Conservation (phyloP, 2,329 filamentous ascomycete species). For the Talaromyces sp. region DNA sequence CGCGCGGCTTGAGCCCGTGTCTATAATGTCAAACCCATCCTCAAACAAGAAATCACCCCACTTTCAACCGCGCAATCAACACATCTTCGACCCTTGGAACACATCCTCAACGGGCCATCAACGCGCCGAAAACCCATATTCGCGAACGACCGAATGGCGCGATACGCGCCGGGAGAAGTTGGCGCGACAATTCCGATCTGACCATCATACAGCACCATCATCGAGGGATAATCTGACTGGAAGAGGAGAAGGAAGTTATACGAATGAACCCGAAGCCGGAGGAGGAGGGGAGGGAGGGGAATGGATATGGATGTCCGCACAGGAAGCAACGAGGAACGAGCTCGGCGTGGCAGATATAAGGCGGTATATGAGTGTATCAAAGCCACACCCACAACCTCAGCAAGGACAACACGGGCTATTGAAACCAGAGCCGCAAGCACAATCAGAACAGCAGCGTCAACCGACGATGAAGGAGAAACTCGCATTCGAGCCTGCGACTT, state of each 20-base stretch:
- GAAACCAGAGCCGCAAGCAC: not conserved
- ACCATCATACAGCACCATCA: constrained; percentile 31
- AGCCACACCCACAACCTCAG: constrained; percentile 15
- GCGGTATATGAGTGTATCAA: constrained; percentile 47
- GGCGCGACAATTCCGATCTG: constrained; percentile 64
- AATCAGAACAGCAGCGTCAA: not conserved
- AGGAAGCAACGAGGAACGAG: constrained; percentile 25
- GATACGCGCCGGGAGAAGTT: constrained; percentile 67
- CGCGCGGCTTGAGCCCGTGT: not conserved
- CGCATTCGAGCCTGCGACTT: not conserved
- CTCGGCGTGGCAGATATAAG: constrained; percentile 42
- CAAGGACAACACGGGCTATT: not conserved
- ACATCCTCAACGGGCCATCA: constrained; percentile 75
- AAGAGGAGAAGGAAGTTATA: constrained; percentile 50
- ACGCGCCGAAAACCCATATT: constrained; percentile 63
- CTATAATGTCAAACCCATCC: not conserved
- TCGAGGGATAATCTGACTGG: not conserved
- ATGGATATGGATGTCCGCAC: constrained; percentile 46
- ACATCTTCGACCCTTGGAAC: constrained; percentile 51
- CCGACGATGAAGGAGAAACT: not conserved
- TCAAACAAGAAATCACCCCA: not conserved
- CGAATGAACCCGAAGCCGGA: too few relatives aligned
- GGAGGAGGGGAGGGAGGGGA: constrained; percentile 49
- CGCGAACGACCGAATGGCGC: constrained; percentile 66
- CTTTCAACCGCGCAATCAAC: constrained; percentile 2